A percentile compares a stretch with the other conserved stretches of the same genome.
These are phyloP conservation scores for Hypoxylon sp. DNA, from an alignment of 2,329 filamentous ascomycete species.

Conservation along the genomic window DNA sequence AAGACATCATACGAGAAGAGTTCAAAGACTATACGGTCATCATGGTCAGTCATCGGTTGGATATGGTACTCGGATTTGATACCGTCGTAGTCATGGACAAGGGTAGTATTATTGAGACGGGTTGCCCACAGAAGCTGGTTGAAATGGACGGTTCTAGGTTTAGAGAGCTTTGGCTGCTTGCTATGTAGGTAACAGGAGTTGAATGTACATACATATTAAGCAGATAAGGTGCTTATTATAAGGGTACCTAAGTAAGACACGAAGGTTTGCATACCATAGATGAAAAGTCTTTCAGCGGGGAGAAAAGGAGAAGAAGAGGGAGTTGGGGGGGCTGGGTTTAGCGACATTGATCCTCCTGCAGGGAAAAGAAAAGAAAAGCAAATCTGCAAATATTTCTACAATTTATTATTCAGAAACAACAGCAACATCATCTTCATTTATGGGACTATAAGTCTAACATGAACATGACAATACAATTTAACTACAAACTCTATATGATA, in stretches of 20 bases:
- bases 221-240: too few species aligned
- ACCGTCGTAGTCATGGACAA: constrained; percentile 64
- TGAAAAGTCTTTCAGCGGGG: not conserved
- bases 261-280: too few species aligned
- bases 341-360: not conserved
- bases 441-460: not conserved
- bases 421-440: not conserved
- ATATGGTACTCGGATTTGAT: constrained; percentile 65
- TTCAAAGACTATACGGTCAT: constrained; percentile 64
- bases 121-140: constrained; percentile 9
- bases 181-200: constrained; percentile 10
- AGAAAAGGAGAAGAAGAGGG: too few species aligned
- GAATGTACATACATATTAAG: not conserved
- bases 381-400: not conserved
- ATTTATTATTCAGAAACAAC: not conserved
- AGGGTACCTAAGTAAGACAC: too few species aligned
- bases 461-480: not conserved
- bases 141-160: constrained; percentile 21
- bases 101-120: constrained; percentile 60
- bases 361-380: not conserved
- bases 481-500: not conserved
- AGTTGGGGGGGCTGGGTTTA: not conserved
- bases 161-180: constrained; percentile 15
- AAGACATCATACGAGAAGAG: constrained; percentile 47
- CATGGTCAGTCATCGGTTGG: constrained; percentile 53